Evolutionary conservation across 768 basidiomycete species (phyloP).

Genomic region (Tulasnella sp.): DNA sequence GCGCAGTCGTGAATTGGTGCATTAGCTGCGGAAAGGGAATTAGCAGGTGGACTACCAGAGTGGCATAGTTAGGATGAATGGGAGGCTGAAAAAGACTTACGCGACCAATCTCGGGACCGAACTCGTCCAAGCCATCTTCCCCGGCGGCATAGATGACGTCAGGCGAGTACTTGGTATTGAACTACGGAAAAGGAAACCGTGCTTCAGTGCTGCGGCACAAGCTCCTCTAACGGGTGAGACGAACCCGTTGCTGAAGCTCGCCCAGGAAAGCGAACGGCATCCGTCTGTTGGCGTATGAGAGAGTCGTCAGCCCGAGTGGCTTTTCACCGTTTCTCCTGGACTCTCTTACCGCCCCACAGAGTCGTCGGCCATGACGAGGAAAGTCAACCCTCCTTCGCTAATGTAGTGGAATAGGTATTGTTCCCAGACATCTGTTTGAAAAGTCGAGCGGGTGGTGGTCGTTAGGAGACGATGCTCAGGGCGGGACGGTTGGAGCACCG

Average conservation of each 20-base stretch:
- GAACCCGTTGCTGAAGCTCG: constrained; percentile 67
- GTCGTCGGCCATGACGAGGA: constrained; percentile 95
- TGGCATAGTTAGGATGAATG: not conserved
- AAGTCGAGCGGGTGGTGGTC: constrained; percentile 60
- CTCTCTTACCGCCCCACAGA: constrained; percentile 74
- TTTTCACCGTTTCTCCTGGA: not conserved
- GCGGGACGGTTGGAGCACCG: not conserved
- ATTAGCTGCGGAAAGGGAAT: constrained; percentile 73
- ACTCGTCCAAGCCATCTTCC: constrained; percentile 45
- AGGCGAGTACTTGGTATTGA: constrained; percentile 42
- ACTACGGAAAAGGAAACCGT: constrained; percentile 39
- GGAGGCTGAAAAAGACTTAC: constrained; percentile 38
- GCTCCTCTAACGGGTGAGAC: not conserved
- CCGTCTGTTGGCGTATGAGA: constrained; percentile 52
- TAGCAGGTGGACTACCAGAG: not conserved
- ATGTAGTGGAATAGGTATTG: constrained; percentile 95
- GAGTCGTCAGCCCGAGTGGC: constrained; percentile 5
- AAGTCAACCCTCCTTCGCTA: constrained; percentile 83
- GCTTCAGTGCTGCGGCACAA: not conserved
- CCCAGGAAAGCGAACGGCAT: constrained; percentile 93
- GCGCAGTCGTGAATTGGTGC: constrained; percentile 86
- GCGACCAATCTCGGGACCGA: constrained; percentile 45
- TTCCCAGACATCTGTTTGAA: constrained; percentile 79
- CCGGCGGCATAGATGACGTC: constrained; percentile 46
- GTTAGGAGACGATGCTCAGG: not conserved